Evolutionary conservation across 352 stramenopile genomes (phyloP), one percentile per base, ranked within the genome.

Genomic region (Pythium aquatile): DNA sequence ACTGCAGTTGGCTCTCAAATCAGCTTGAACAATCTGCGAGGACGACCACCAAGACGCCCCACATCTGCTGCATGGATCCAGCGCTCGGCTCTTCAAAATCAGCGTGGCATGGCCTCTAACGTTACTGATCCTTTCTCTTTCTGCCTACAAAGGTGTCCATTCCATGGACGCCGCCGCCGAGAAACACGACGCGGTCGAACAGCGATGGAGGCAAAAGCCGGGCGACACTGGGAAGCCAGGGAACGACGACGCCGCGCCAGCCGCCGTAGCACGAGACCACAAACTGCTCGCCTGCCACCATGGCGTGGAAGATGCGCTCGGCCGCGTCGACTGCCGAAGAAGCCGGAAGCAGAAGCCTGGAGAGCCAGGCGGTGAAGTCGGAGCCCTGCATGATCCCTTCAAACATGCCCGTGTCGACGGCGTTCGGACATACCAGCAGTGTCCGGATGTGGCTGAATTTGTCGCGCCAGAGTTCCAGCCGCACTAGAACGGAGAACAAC

Each of bases 361-460:
- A 73, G 32, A 85, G 55, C 30, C 68, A 73, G 24, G 77, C 32
- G 39, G 74, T 73, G 73, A 70, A 83, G 39, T 75, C 58, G 7
- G 74, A 49, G 11, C 74, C 76, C 29, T 72, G 35, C 44, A 88
- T 72, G 37, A 76, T 77, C 0, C 86, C 84, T 6, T 66, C 66
- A 61, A 95, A 95, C 86, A 95, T 95, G 9, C 81, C 80, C 30
- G 82, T 93, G 55, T 88, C 71, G 30, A 95, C 75, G 28, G 73
- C 80, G 40, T 77, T 83, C 20, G 86, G 86, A 29, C 84, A 95
- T 26, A 91, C 82, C 40, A 95, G 62, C 55, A 95, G 72, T 58
- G 81, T 93, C 55, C 69, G 74, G 58, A 95, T 79, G 46, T 82
- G 75, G 40, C 56, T 71, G 58, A 83, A 57, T 35, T 76, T 73